Conservation (phyloP, 257 asterid genomes). For the Solanum pennellii region DNA sequence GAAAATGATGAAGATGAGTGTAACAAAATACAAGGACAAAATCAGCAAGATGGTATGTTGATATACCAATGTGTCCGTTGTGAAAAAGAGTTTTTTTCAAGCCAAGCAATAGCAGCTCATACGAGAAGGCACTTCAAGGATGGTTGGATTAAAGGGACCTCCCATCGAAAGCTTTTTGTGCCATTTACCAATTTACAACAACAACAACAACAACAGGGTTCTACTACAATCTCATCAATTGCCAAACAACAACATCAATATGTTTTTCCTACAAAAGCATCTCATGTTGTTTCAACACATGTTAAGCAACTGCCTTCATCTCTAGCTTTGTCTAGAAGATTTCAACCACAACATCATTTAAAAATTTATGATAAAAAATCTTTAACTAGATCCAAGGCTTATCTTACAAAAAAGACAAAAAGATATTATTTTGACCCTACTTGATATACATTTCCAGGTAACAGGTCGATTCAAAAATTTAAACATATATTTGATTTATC, state of each 20-base stretch:
- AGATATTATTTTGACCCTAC: not conserved
- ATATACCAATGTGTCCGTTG: not conserved
- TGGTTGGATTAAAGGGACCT: not conserved
- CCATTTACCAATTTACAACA: not conserved
- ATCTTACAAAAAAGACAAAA: not conserved
- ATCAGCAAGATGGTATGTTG: not conserved
- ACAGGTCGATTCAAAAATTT: not conserved
- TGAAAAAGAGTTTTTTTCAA: not conserved
- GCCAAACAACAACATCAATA: not conserved
- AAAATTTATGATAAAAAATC: not conserved
- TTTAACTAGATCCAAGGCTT: not conserved
- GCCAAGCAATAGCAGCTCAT: not conserved
- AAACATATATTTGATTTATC: not conserved
- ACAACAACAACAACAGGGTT: not conserved
- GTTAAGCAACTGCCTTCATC: not conserved
- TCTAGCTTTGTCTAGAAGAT: not conserved
- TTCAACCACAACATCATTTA: not conserved
- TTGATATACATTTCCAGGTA: not conserved
- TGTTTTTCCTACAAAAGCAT: not conserved
- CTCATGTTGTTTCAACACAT: not conserved
- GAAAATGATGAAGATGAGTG: not conserved
- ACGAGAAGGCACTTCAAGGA: not conserved
- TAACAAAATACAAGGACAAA: not conserved
- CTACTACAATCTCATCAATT: not conserved
- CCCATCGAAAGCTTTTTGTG: not conserved